Percentiles rank a stretch among this genome's conserved stretches.
These are phyloP conservation scores for Ustilago crameri DNA, from an alignment of 1,284 basidiomycete species.

Conservation along the genomic window DNA sequence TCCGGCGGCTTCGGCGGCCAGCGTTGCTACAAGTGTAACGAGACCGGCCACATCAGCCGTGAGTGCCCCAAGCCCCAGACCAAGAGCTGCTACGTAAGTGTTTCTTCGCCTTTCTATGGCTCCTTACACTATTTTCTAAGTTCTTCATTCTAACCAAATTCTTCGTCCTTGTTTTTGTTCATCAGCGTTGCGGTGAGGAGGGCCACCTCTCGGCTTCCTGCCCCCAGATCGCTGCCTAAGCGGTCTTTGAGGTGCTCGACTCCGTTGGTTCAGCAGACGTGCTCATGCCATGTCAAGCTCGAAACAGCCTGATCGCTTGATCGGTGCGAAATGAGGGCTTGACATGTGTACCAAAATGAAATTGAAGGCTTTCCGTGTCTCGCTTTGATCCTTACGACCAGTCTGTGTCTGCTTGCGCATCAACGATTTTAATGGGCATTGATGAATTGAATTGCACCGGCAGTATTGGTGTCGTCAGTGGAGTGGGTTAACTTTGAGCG, in stretches of 20 bases:
- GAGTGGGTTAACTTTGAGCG: too few species aligned
- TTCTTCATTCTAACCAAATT: background rate
- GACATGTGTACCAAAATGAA: background rate
- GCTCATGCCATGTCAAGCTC: background rate
- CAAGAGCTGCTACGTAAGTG: slow-evolving; percentile 61
- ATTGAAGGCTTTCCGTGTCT: background rate
- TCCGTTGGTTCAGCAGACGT: background rate
- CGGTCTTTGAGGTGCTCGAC: background rate
- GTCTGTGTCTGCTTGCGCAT: background rate
- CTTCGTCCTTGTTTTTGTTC: background rate
- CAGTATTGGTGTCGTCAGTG: too few species aligned
- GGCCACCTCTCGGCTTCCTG: slow-evolving; percentile 51
- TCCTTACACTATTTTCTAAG: too few species aligned
- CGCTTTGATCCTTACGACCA: background rate
- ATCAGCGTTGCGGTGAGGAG: slow-evolving; percentile 44
- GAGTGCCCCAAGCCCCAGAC: slow-evolving; percentile 62
- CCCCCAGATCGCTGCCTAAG: slow-evolving; percentile 41
- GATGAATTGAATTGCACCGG: too few species aligned
- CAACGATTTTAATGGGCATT: too few species aligned
- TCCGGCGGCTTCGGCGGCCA: slow-evolving; percentile 28
- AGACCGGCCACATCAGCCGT: slow-evolving; percentile 61
- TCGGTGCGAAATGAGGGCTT: background rate
- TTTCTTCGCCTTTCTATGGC: background rate
- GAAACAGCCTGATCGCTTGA: background rate
- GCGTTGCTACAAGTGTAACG: slow-evolving; percentile 67